Evolutionary conservation across 805 yeast species (phyloP).

Genomic region (Cyberlindnera euphorbiae): DNA sequence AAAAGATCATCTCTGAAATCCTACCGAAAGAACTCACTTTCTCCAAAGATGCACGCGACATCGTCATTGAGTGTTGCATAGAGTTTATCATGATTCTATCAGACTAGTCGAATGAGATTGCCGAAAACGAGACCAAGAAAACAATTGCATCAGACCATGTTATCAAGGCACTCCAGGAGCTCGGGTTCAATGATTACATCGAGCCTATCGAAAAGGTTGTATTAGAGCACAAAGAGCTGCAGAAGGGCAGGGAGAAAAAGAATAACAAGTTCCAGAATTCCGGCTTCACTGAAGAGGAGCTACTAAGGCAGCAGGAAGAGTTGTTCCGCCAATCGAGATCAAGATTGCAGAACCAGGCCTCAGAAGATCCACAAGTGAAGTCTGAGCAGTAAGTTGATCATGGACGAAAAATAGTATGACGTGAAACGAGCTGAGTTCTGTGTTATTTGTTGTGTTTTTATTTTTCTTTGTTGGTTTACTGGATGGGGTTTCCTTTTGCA

Average conservation of each 20-base stretch:
- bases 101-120: constrained; percentile 91
- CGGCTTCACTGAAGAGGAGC: constrained; percentile 88
- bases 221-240: constrained; percentile 81
- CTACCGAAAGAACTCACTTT: constrained; percentile 84
- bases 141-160: constrained; percentile 97
- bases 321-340: constrained; percentile 76
- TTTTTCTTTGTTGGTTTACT: no score
- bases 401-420: no score
- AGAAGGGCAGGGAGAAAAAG: constrained; percentile 84
- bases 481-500: no score
- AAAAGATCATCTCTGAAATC: constrained; percentile 86
- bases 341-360: constrained; percentile 40
- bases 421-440: no score
- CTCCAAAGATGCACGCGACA: constrained; percentile 91
- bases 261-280: constrained; percentile 90
- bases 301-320: constrained; percentile 88
- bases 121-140: constrained; percentile 92
- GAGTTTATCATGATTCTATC: constrained; percentile 93
- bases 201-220: constrained; percentile 76
- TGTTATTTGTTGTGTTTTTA: no score
- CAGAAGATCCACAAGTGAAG: constrained; percentile 5
- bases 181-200: constrained; percentile 83
- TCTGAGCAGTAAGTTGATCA: constrained; percentile 3
- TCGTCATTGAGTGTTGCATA: constrained; percentile 91
- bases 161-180: constrained; percentile 76